A percentile compares a stretch with the other conserved stretches of the same genome.
Conservation (phyloP, 1,139 yeast genomes). For the Blastobotrys malaysiensis region DNA sequence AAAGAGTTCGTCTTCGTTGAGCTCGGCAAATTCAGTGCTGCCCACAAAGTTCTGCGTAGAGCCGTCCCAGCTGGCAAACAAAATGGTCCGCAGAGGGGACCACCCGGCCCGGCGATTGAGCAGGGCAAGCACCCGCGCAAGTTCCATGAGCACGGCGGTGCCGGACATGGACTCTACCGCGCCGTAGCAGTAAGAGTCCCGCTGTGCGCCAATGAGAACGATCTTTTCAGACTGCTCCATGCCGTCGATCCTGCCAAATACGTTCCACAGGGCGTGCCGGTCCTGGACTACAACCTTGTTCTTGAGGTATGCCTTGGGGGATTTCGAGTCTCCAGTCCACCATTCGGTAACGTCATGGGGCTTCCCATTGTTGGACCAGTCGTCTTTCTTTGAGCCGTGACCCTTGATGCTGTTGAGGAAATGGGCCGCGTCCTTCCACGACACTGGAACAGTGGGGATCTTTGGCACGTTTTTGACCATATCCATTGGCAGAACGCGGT, state of each 20-base stretch:
- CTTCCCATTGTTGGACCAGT: constrained; percentile 32
- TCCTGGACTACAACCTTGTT: constrained; percentile 48
- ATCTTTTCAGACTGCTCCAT: constrained; percentile 73
- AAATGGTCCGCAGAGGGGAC: constrained; percentile 78
- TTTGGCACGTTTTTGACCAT: constrained; percentile 55
- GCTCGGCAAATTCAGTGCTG: constrained; percentile 71
- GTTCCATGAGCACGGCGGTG: constrained; percentile 63
- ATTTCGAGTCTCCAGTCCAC: constrained; percentile 41
- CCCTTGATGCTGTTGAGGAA: constrained; percentile 46
- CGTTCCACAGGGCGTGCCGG: constrained; percentile 72
- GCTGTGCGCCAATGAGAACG: constrained; percentile 73
- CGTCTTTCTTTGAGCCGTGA: constrained; percentile 42
- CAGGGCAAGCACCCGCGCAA: constrained; percentile 65
- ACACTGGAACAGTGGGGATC: constrained; percentile 71
- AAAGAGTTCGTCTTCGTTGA: constrained; percentile 46
- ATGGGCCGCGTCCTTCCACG: constrained; percentile 59
- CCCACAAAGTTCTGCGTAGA: constrained; percentile 81
- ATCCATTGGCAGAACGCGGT: constrained; percentile 37
- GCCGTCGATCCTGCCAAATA: constrained; percentile 73
- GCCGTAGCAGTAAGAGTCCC: constrained; percentile 78
- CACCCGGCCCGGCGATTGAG: constrained; percentile 64
- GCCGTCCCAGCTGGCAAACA: constrained; percentile 85
- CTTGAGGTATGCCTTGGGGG: constrained; percentile 37
- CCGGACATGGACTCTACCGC: constrained; percentile 72
- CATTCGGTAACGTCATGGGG: constrained; percentile 29